Base-by-base conservation (phyloP, 2,329 filamentous ascomycete genomes). In the Claviceps sp. region DNA sequence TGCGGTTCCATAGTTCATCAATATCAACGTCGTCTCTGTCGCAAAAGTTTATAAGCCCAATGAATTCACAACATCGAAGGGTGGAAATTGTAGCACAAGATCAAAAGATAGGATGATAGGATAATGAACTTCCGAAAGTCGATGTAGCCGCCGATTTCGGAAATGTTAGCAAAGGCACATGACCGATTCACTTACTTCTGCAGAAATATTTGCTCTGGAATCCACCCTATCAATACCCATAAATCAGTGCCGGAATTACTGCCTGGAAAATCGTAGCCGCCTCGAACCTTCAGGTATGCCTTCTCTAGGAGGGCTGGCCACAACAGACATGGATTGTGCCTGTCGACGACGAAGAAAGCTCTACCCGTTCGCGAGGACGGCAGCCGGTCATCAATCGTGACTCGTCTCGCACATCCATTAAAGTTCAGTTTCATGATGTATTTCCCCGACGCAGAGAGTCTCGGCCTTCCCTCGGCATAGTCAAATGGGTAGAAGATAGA, bases 201-300 rank as follows among this genome's bases (percentile, higher is more conserved):
- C 1, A 97, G 72, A 60, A 95, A 95, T 1, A 97, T 72, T 65
- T 98, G 93, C 67, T 98, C 90, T 0, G 93, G 93, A 48, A 98
- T 89, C 93, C 93, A 98, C 34, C 93, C 91, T 0, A 86, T 95
- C 51, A 98, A 69, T 1, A 94, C 85, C 80, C 88, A 95, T 4
- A 98, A 70, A 66, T 98, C 93, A 2, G 91, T 97, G 11, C 88
- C 90, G 1, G 91, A 97, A 65, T 97, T 97, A 62, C 93, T 97
- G 7, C 93, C 93, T 0, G 93, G 91, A 58, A 98, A 98, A 62
- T 98, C 90, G 64, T 98, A 98, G 37, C 93, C 93, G 29, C 93
- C 93, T 52, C 91, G 80, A 11, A 97, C 81, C 70, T 97, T 98
- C 1, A 98, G 73, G 59, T 98, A 98, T 0, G 93, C 93, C 64